Base-by-base conservation (phyloP, 2,329 filamentous ascomycete genomes). In the Cladobotryum protrusum region DNA sequence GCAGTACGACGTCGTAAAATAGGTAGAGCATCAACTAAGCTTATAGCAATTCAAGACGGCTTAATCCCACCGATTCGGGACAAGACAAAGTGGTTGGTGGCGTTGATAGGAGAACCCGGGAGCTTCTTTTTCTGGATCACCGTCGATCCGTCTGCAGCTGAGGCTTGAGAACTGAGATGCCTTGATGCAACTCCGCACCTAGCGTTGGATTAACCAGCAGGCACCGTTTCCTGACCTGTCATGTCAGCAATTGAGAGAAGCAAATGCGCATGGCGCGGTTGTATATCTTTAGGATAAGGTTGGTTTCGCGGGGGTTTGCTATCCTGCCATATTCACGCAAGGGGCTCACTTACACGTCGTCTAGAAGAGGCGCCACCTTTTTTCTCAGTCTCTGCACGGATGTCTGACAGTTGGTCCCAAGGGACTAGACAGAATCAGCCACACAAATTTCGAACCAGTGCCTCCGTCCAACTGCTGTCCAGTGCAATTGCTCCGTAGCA, bases 21-120 rank as follows among this genome's bases (percentile, higher is more conserved):
- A 14, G 35, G 17, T 13, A n/a, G 35, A 34, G 15, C 4, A 45
- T 41, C 18, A 34, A 19, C 35, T 20, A 45, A 29, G 6, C 13
- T 18, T 20, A 20, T 19, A 46, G 18, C 20, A 35, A 20, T 24
- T n/a, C 41, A 37, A 42, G n/a, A 13, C 35, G 36, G 39, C 39
- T 41, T n/a, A 17, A 33, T 36, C 47, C 20, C 37, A 43, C 20
- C 24, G 42, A 47, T 50, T 36, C 43, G 42, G 11, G 29, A 34
- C 47, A 53, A 53, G 52, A 52, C 54, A 53, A 48, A 24, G 40
- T 20, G 14, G 45, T 44, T 20, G 41, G 33, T 50, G 40, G 40
- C 40, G 40, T 33, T 24, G 45, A 34, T 33, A 50, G 32, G 36
- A n/a, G 14, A 37, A 32, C 40, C 35, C 14, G 29, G 35, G 36